These are phyloP conservation scores for Ramichloridium luteum DNA, from an alignment of 2,329 filamentous ascomycete species.

Conservation along the genomic window DNA sequence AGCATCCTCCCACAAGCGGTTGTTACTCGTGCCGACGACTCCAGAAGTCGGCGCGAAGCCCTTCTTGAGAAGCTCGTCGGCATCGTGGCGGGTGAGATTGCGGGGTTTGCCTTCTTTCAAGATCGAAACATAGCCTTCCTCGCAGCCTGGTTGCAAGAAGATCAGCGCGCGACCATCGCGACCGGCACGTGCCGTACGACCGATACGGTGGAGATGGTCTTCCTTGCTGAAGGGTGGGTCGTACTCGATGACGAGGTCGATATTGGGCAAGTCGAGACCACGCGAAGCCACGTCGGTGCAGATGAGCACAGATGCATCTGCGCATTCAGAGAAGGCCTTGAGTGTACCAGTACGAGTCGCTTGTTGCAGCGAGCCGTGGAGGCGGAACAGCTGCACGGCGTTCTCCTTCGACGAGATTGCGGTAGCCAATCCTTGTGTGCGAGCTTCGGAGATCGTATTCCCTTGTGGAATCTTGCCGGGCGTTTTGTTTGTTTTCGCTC, in stretches of 20 bases:
- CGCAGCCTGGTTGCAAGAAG: conserved; percentile 79
- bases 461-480: conserved; percentile 32
- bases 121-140: conserved; percentile 79
- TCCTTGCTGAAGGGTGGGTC: conserved; percentile 88
- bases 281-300: conserved; percentile 94
- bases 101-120: conserved; percentile 57
- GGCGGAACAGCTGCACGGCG: conserved; percentile 65
- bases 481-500: conserved; percentile 15
- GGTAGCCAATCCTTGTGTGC: conserved; percentile 40
- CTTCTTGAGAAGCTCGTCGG: conserved; percentile 55
- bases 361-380: conserved; percentile 87
- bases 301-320: conserved; percentile 67
- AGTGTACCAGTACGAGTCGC: conserved; percentile 78
- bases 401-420: conserved; percentile 50
- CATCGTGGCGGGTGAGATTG: conserved; percentile 43
- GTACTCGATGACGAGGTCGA: conserved; percentile 91
- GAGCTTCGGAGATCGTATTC: conserved; percentile 27
- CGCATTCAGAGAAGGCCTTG: conserved; percentile 61
- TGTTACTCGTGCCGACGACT: conserved; percentile 24
- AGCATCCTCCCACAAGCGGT: conserved; percentile 48
- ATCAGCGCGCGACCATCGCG: conserved; percentile 75
- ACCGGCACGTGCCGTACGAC: conserved; percentile 86
- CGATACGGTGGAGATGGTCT: conserved; percentile 89
- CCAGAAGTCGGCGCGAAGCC: conserved; percentile 39
- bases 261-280: conserved; percentile 86